Conservation (phyloP, 192 early-diverging fungal genomes). For the Coemansia erecta region DNA sequence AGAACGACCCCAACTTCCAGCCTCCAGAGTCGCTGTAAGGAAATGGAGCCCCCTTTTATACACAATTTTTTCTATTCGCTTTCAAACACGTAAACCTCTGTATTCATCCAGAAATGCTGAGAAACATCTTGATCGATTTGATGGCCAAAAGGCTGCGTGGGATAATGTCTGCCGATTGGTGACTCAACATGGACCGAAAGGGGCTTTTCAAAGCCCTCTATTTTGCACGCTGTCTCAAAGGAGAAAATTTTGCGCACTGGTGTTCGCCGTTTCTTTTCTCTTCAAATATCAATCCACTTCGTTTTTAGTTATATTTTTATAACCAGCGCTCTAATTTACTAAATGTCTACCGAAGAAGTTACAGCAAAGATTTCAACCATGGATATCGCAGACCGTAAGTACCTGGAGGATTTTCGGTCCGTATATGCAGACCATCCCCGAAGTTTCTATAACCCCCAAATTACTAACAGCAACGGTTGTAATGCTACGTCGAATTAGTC, state of each 20-base stretch:
- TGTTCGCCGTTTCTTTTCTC: neutral
- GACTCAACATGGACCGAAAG: no score
- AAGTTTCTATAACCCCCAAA: neutral
- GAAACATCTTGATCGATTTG: no score
- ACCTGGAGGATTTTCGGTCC: neutral
- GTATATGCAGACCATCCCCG: neutral
- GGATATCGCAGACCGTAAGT: constrained; percentile 37
- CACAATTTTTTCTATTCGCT: neutral
- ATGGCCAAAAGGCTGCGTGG: no score
- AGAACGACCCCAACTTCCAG: constrained; percentile 49
- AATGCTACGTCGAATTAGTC: constrained; percentile 11
- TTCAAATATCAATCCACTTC: neutral
- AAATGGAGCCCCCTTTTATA: neutral
- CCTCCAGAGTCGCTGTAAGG: constrained; percentile 51
- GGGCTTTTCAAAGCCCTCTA: no score
- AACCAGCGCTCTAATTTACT: neutral
- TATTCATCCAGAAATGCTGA: no score
- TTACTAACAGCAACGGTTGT: neutral
- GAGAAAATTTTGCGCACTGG: no score
- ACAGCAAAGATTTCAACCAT: constrained; percentile 25
- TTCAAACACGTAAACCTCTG: neutral
- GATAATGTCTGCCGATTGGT: no score
- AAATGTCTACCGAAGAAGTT: constrained; percentile 38
- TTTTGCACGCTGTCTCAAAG: no score
- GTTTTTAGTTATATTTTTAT: constrained; percentile 3